Evolutionary conservation across 2,329 filamentous ascomycete genomes (phyloP), one percentile per base, ranked within the genome.

Genomic region (Chrysoporthe cubensis): DNA sequence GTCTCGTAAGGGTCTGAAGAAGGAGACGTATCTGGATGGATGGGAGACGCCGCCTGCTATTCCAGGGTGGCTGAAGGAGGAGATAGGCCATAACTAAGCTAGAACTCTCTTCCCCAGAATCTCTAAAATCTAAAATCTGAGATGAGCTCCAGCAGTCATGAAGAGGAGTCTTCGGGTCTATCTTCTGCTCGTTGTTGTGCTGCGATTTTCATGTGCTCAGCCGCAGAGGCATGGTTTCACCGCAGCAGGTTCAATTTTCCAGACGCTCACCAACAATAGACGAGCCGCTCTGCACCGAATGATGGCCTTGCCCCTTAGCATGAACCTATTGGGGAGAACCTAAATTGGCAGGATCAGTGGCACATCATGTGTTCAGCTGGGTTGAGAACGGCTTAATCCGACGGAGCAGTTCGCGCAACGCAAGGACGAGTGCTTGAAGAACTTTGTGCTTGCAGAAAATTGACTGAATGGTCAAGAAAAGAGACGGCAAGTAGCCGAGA

Each of bases 31-130:
- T 80, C 80, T 88, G 62, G 79, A 84, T 71, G 86, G 66, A 13
- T 92, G 90, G 90, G 82, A 85, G 57, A 81, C 79, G 69, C 82
- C 81, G 67, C 89, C 90, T 7, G 76, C 72, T 42, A 76, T 91
- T 62, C 90, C 90, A 3, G 78, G 72, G 26, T 92, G 90, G 90
- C 76, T 91, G 72, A 77, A 77, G 75, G 79, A 78, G 44, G 84
- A 87, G 78, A 85, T 89, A 64, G 69, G 71, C 65, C 18, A 37
- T 11, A n/a, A n/a, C 3, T 59, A 60, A 18, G 52, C 21, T 13
- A 16, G 26, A 7, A 11, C 32, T 26, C 21, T 6, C 2, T 32
- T 8, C 16, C 4, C 26, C 34, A 13, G 4, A 21, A 16, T 18
- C 14, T 50, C 4, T 21, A 14, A 9, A 16, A 5, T 50, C n/a